phyloP scores from a whole-genome alignment of 2,329 filamentous ascomycete genomes.

The Phyllosticta capitalensis region DNA sequence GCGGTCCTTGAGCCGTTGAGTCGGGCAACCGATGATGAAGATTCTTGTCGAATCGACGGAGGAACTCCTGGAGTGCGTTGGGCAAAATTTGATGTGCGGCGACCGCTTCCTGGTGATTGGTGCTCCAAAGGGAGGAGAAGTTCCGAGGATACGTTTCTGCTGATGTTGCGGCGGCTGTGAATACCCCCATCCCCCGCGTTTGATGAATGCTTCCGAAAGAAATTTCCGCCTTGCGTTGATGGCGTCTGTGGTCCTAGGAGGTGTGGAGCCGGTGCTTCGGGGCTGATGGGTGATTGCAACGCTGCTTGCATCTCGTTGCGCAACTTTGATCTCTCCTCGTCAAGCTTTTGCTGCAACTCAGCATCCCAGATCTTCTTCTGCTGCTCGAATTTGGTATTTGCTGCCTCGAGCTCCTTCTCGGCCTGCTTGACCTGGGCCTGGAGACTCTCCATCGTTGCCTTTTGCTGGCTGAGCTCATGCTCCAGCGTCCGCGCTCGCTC shows the following conservation, averaged over 20 bases:
- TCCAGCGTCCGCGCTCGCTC: slow-evolving; percentile 56
- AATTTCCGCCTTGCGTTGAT: slow-evolving; percentile 10
- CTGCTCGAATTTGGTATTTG: slow-evolving; percentile 45
- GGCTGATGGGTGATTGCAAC: not conserved
- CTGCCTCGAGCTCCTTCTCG: slow-evolving; percentile 53
- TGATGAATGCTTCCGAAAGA: slow-evolving; percentile 30
- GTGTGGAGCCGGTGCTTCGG: not conserved
- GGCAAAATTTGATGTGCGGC: slow-evolving; percentile 21
- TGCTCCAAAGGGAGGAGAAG: slow-evolving; percentile 23
- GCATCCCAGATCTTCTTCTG: slow-evolving; percentile 51
- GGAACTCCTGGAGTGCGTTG: slow-evolving; percentile 28
- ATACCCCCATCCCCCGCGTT: slow-evolving; percentile 21
- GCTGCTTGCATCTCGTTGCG: slow-evolving; percentile 34
- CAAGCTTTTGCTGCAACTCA: slow-evolving; percentile 48
- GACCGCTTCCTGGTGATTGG: slow-evolving; percentile 28
- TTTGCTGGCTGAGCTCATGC: slow-evolving; percentile 52
- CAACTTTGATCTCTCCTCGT: slow-evolving; percentile 56
- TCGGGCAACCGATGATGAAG: slow-evolving; percentile 18
- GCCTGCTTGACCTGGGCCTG: slow-evolving; percentile 55
- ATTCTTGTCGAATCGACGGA: slow-evolving; percentile 24
- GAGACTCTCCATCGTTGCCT: slow-evolving; percentile 51
- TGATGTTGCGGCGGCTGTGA: slow-evolving; percentile 20
- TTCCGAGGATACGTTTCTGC: slow-evolving; percentile 22
- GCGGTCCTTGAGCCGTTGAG: slow-evolving; percentile 24
- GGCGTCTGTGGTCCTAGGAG: slow-evolving; percentile 7